Percentiles rank a stretch among this genome's conserved stretches.
phyloP scores from a whole-genome alignment of 495 filamentous ascomycete genomes.

The Xylaria intraflava region DNA sequence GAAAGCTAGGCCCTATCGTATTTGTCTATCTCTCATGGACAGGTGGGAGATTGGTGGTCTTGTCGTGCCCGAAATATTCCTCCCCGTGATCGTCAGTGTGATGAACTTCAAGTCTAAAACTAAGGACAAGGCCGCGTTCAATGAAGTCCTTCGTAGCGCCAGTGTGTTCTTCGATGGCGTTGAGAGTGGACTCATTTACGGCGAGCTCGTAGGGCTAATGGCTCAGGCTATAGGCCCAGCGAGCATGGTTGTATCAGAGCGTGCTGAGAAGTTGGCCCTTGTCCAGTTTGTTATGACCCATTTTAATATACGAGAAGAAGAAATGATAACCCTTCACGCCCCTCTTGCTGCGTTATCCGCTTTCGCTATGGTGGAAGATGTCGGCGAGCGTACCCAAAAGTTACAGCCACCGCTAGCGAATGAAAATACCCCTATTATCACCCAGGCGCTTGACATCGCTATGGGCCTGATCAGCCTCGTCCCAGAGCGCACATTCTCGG shows the following conservation, averaged over 20 bases:
- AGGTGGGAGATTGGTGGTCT: conserved; percentile 91
- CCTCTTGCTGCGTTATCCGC: conserved; percentile 66
- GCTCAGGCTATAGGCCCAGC: conserved; percentile 48
- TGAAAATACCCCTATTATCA: conserved; percentile 14
- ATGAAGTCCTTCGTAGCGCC: conserved; percentile 86
- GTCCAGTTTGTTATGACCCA: conserved; percentile 75
- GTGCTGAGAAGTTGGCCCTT: conserved; percentile 57
- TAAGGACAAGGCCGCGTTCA: conserved; percentile 56
- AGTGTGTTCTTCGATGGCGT: conserved; percentile 96
- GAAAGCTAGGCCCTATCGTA: conserved; percentile 78
- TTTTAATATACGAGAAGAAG: conserved; percentile 93
- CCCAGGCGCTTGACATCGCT: conserved; percentile 46
- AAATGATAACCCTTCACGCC: conserved; percentile 84
- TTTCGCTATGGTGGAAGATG: conserved; percentile 53
- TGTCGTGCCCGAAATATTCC: conserved; percentile 79
- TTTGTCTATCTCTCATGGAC: conserved; percentile 94
- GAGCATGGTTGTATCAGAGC: conserved; percentile 34
- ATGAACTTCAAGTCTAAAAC: conserved; percentile 58
- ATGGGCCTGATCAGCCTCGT: conserved; percentile 56
- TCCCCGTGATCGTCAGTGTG: conserved; percentile 75
- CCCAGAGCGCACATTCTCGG: conserved; percentile 62
- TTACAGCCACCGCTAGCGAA: neutral
- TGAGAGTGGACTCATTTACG: conserved; percentile 88
- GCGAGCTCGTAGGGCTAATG: conserved; percentile 60
- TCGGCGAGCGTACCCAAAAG: conserved; percentile 24